phyloP scores from a whole-genome alignment of 1,139 yeast genomes.

The Pichia sp. region DNA sequence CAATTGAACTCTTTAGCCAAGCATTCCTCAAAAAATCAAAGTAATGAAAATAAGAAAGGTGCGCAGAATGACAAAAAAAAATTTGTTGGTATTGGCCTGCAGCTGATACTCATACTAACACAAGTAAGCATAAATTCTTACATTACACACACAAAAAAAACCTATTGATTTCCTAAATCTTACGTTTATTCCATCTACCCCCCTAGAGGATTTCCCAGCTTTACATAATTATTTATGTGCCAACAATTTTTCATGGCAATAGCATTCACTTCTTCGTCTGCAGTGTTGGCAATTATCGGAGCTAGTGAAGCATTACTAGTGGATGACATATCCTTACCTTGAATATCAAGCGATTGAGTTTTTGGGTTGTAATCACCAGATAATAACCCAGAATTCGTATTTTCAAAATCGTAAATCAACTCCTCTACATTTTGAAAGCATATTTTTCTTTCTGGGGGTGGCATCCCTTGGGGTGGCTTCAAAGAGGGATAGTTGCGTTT shows the following conservation, averaged over 20 bases:
- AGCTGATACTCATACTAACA: no score
- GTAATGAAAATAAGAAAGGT: no score
- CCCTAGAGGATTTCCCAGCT: not conserved
- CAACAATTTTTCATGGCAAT: slow-evolving; percentile 4
- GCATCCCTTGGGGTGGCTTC: not conserved
- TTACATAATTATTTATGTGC: slow-evolving; percentile 2
- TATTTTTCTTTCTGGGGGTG: not conserved
- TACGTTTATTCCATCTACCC: no score
- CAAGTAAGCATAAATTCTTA: no score
- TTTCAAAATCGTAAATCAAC: slow-evolving; percentile 2
- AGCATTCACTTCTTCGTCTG: not conserved
- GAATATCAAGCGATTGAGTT: not conserved
- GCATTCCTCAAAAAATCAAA: no score
- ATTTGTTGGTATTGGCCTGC: no score
- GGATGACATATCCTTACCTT: not conserved
- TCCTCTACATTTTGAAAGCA: not conserved
- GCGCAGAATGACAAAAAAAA: no score
- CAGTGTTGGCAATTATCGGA: not conserved
- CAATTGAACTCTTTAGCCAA: no score
- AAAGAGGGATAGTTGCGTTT: slow-evolving; percentile 1
- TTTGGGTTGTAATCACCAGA: slow-evolving; percentile 11
- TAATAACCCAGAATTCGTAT: slow-evolving; percentile 3
- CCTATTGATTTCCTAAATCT: no score
- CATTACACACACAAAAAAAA: no score
- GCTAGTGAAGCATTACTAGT: not conserved